phyloP scores from a whole-genome alignment of 2,329 filamentous ascomycete genomes.

The Phoma herbarum region DNA sequence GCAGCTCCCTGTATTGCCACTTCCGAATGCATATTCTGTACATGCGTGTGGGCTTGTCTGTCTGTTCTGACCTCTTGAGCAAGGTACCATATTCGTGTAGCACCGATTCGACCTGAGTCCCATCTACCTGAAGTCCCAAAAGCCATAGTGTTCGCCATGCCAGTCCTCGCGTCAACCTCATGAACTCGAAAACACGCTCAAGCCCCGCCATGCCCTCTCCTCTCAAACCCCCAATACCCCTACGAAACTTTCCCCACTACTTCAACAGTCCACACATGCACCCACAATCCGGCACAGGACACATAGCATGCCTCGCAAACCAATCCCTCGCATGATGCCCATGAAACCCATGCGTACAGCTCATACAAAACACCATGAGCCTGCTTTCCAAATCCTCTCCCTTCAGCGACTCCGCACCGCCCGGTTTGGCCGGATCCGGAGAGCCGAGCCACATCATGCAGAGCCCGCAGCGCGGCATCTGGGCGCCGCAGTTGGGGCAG shows the following conservation, averaged over 20 bases:
- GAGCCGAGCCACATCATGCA: conserved; percentile 69
- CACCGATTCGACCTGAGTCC: too few species aligned
- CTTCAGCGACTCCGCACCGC: conserved; percentile 46
- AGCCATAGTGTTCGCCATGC: too few species aligned
- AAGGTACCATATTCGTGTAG: too few species aligned
- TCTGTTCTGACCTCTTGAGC: too few species aligned
- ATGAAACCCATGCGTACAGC: conserved; percentile 71
- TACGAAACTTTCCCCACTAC: conserved; percentile 20
- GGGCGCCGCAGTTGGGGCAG: conserved; percentile 68
- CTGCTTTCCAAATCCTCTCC: conserved; percentile 61
- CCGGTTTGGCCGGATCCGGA: conserved; percentile 61
- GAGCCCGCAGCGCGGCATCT: conserved; percentile 69
- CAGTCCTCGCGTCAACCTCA: too few species aligned
- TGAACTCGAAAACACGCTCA: too few species aligned
- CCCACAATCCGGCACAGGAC: conserved; percentile 64
- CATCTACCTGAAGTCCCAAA: too few species aligned
- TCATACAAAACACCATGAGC: conserved; percentile 68
- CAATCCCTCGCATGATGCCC: conserved; percentile 69
- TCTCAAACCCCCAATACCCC: too few species aligned
- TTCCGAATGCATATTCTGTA: too few species aligned
- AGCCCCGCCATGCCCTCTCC: too few species aligned
- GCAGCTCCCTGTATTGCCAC: too few species aligned
- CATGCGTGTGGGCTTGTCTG: too few species aligned
- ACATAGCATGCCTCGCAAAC: conserved; percentile 65
- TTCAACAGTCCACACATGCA: conserved; percentile 61